A percentile compares a stretch with the other conserved stretches of the same genome.
Conservation (phyloP, 2,329 filamentous ascomycete species). For the Cadophora sp. region DNA sequence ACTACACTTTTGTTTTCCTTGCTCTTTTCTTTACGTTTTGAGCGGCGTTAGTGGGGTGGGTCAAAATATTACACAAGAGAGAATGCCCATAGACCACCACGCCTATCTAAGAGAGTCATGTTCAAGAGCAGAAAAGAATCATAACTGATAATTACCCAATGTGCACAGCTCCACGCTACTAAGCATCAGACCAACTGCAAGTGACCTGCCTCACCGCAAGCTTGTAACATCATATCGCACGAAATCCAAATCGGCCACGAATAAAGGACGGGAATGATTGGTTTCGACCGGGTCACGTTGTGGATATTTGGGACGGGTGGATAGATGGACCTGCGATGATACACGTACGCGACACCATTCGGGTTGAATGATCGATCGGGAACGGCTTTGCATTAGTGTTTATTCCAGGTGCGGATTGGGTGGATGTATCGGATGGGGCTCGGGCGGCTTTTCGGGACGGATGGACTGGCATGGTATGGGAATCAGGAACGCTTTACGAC, state of each 20-base stretch:
- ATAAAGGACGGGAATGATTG: constrained; percentile 1
- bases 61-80: constrained; percentile 7
- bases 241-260: constrained; percentile 13
- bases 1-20: neutral
- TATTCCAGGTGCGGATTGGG: too few relatives aligned
- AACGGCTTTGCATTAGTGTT: constrained; percentile 11
- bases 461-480: neutral
- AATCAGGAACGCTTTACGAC: constrained; percentile 8
- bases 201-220: constrained; percentile 40
- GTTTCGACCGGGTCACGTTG: neutral
- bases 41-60: constrained; percentile 2
- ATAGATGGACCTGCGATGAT: neutral
- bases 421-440: constrained; percentile 6
- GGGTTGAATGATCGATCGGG: neutral
- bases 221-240: constrained; percentile 35
- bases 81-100: constrained; percentile 22
- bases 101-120: neutral
- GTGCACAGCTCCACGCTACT: constrained; percentile 40
- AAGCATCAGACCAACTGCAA: constrained; percentile 33
- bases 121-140: constrained; percentile 32
- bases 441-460: neutral
- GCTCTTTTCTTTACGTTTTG: neutral
- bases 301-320: constrained; percentile 1
- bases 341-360: constrained; percentile 6
- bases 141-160: constrained; percentile 41